Evolutionary conservation across 768 basidiomycete species (phyloP).

Genomic region (Leccinum boreale): DNA sequence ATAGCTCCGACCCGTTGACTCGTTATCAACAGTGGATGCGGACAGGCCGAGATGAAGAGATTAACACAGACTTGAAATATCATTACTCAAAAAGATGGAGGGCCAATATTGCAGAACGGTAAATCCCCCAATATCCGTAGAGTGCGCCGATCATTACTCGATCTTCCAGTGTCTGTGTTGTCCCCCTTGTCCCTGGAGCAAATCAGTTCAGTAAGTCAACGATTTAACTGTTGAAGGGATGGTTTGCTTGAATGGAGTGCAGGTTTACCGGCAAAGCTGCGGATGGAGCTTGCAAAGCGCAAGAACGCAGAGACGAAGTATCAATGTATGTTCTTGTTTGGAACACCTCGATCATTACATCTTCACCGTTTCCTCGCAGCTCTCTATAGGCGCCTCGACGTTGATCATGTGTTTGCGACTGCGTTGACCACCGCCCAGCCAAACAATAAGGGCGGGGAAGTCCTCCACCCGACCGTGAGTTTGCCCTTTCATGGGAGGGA

Average conservation of each 20-base stretch:
- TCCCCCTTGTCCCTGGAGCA: conserved; percentile 51
- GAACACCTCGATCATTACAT: neutral
- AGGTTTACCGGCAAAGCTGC: conserved; percentile 45
- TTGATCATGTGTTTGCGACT: conserved; percentile 54
- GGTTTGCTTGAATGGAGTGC: neutral
- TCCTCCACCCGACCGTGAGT: conserved; percentile 47
- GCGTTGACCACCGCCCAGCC: conserved; percentile 58
- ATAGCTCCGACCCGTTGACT: conserved; percentile 42
- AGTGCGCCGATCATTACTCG: neutral
- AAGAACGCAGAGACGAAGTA: conserved; percentile 24
- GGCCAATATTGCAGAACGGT: conserved; percentile 50
- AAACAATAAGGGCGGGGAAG: conserved; percentile 41
- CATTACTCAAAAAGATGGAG: conserved; percentile 55
- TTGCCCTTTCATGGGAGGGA: neutral
- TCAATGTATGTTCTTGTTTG: conserved; percentile 21
- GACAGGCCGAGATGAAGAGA: conserved; percentile 12
- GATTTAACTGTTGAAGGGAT: neutral
- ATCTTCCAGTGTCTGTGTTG: conserved; percentile 43
- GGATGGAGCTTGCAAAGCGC: conserved; percentile 34
- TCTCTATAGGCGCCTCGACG: conserved; percentile 56
- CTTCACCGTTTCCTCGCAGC: conserved; percentile 32
- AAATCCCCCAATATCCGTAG: conserved; percentile 13
- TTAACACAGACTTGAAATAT: conserved; percentile 38
- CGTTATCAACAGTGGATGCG: conserved; percentile 43
- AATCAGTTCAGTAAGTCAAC: conserved; percentile 46